Conservation (phyloP, 164 flowering plant genomes). For the Macadamia integrifolia region DNA sequence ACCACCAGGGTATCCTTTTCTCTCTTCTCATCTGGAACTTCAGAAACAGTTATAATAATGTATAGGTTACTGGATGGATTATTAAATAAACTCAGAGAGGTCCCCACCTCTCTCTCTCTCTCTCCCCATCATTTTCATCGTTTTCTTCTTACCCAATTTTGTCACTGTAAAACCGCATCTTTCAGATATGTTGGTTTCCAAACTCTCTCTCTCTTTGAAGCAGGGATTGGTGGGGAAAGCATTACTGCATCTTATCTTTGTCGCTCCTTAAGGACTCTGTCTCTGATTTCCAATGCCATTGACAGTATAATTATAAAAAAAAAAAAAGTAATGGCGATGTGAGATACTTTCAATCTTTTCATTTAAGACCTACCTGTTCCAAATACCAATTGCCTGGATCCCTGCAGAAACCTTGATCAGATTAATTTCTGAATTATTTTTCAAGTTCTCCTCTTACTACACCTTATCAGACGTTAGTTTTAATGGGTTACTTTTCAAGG, state of each 20-base stretch:
- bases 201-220: not conserved
- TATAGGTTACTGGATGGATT: not conserved
- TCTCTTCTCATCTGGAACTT: slow-evolving; percentile 28
- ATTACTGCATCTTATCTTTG: not conserved
- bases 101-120: slow-evolving; percentile 15
- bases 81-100: slow-evolving; percentile 7
- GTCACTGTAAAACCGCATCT: not conserved
- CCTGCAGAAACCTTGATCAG: too few species aligned
- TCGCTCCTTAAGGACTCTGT: not conserved
- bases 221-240: too few species aligned
- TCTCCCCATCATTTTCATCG: slow-evolving; percentile 28
- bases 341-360: too few species aligned
- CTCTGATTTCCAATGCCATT: not conserved
- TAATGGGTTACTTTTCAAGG: too few species aligned
- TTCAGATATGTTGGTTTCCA: slow-evolving; percentile 2
- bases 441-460: too few species aligned
- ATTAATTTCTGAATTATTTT: too few species aligned
- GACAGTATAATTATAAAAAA: not conserved
- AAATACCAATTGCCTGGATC: too few species aligned
- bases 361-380: too few species aligned
- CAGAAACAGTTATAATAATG: not conserved
- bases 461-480: too few species aligned
- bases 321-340: too few species aligned
- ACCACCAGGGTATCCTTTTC: not conserved
- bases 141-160: not conserved